Evolutionary conservation across 139 green algal genomes (phyloP), one percentile per base, ranked within the genome.

Genomic region (Chlorella vulgaris): DNA sequence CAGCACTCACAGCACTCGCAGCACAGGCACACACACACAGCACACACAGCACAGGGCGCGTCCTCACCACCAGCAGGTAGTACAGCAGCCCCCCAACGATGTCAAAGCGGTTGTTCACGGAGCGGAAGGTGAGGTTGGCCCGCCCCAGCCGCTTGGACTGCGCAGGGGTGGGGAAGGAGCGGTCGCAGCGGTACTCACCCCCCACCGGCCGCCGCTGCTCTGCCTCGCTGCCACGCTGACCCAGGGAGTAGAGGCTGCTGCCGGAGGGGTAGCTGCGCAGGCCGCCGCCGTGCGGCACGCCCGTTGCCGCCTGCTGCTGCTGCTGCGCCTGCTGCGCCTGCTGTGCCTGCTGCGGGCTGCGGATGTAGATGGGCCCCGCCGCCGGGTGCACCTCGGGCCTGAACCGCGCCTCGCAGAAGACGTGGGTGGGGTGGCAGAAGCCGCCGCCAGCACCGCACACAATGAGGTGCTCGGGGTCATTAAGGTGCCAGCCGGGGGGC

Each of bases 401-500:
- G 82, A 95, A 96, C 33, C 88, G 74, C 5, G 87, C 67, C 50
- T 91, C 84, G 28, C 88, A 85, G 69, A 97, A 97, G 21, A 96
- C 87, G 74, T 98, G 94, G 1, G 94, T 98, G 36, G 94, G 94
- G 90, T 98, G 94, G 77, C 95, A 76, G 81, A 98, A 98, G 29
- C 90, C 94, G 31, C 94, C 94, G 13, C 94, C 94, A 24, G 80
- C 50, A 38, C 94, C 94, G 40, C 91, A 91, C 24, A 94, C 88
- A 13, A 98, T 90, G 51, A 98, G 85, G 77, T 98, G 94, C 86
- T 98, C 90, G 0, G 94, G 93, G 81, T 97, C 93, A 28, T 68
- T 84, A 15, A 88, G 65, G 5, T 36, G 36, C 84, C 84, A 78
- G 76, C 74, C 28, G 35, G 80, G n/a, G n/a, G n/a, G n/a, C n/a